These are phyloP conservation scores for Colletotrichum echinochloae DNA, from an alignment of 2,329 filamentous ascomycete species.

Conservation along the genomic window DNA sequence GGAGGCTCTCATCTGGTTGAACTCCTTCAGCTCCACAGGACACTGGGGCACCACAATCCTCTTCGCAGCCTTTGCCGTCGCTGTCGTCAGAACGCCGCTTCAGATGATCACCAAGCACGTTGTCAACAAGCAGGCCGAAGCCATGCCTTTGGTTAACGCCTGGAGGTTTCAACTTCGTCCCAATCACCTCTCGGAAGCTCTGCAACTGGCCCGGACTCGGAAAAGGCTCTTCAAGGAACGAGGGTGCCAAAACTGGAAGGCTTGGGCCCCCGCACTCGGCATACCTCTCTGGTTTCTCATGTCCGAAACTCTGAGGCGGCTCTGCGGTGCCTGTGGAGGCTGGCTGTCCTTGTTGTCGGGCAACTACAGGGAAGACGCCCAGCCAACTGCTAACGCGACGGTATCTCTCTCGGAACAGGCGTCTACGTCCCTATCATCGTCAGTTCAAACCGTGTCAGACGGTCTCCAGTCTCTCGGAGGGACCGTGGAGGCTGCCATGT, in stretches of 20 bases:
- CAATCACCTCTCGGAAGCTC: not conserved
- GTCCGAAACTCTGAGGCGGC: constrained; percentile 63
- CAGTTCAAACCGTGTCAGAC: constrained; percentile 42
- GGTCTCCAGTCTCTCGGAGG: constrained; percentile 43
- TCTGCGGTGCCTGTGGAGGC: constrained; percentile 56
- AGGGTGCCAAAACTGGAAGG: constrained; percentile 62
- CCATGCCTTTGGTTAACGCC: constrained; percentile 1
- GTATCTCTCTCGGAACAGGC: constrained; percentile 16
- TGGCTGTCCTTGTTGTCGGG: constrained; percentile 44
- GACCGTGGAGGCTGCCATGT: constrained; percentile 51
- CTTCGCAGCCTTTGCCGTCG: constrained; percentile 6
- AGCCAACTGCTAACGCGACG: constrained; percentile 7
- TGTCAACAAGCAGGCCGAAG: not conserved
- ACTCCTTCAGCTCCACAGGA: not conserved
- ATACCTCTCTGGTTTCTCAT: constrained; percentile 63
- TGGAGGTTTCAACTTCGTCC: not conserved
- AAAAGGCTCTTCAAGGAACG: constrained; percentile 52
- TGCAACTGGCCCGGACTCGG: constrained; percentile 1
- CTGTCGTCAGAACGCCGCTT: constrained; percentile 6
- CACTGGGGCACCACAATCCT: constrained; percentile 14
- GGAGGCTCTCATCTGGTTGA: constrained; percentile 37
- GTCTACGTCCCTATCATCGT: constrained; percentile 13
- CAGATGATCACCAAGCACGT: constrained; percentile 1
- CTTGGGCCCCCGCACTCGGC: constrained; percentile 53
- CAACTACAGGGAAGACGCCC: constrained; percentile 3